Evolutionary conservation across 1,139 yeast genomes (phyloP).

Genomic region (Saccharomyces hybrid): DNA sequence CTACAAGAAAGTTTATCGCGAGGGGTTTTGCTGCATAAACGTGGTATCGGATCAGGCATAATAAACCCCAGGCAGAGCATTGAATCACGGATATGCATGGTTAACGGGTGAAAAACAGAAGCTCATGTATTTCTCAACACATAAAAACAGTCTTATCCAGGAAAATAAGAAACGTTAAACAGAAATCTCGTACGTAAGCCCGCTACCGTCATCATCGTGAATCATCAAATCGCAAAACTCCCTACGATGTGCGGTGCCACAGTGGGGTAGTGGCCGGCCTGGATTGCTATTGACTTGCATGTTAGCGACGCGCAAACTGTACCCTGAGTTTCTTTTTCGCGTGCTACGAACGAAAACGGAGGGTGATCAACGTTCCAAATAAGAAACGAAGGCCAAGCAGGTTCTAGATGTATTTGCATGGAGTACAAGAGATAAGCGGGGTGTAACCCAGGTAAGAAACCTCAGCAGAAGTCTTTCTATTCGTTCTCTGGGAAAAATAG

Average conservation of each 20-base stretch:
- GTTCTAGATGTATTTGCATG: neutral
- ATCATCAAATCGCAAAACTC: neutral
- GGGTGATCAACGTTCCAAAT: neutral
- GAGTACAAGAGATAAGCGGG: neutral
- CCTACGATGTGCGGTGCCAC: neutral
- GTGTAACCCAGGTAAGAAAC: neutral
- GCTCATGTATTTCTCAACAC: neutral
- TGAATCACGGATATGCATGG: too few relatives aligned
- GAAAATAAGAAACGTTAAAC: neutral
- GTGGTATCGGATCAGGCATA: neutral
- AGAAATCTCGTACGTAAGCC: neutral
- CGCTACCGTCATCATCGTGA: neutral
- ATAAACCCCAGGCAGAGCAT: too few relatives aligned
- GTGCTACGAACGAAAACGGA: neutral
- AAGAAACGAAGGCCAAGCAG: neutral
- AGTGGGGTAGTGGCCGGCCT: neutral
- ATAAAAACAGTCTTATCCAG: neutral
- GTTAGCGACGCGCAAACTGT: neutral
- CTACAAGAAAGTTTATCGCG: neutral
- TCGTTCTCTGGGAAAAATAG: too few relatives aligned
- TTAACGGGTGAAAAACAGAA: neutral
- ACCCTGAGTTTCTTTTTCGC: neutral
- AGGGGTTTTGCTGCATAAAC: neutral
- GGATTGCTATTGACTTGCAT: neutral
- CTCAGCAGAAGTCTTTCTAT: neutral